Conservation (phyloP, 805 yeast genomes). For the Priceomyces haplophilus region DNA sequence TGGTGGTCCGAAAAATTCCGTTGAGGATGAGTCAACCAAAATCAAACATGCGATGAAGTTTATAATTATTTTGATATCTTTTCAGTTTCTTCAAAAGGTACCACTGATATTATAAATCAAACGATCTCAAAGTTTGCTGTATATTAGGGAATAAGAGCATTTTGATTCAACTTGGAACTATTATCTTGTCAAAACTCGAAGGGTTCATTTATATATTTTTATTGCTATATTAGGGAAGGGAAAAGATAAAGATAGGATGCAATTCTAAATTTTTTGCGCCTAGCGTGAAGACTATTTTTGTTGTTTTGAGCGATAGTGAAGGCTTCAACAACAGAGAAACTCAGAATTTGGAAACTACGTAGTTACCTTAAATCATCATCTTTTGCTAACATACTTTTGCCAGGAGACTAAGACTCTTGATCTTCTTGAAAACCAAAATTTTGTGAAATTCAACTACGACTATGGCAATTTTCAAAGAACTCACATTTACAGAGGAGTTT, state of each 20-base stretch:
- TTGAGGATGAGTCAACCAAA: neutral
- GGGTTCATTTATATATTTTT: too few species aligned
- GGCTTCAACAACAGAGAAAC: neutral
- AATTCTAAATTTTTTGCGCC: neutral
- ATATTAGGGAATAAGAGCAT: too few species aligned
- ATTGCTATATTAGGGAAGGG: neutral
- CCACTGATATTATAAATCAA: neutral
- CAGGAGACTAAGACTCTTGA: neutral
- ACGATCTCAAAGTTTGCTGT: neutral
- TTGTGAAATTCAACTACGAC: neutral
- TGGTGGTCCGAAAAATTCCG: neutral
- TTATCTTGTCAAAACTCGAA: too few species aligned
- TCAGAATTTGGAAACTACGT: neutral
- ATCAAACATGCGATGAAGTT: neutral
- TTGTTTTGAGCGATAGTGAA: neutral
- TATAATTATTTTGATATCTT: neutral
- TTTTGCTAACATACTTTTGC: neutral
- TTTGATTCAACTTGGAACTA: too few species aligned
- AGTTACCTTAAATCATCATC: neutral
- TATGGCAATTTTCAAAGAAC: conserved; percentile 1
- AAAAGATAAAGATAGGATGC: neutral
- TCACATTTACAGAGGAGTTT: neutral
- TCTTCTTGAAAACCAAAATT: conserved; percentile 3
- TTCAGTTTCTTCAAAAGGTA: neutral
- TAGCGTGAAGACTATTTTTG: neutral